Evolutionary conservation across 805 yeast species (phyloP).

Genomic region (Hermanozyma aechmeae): DNA sequence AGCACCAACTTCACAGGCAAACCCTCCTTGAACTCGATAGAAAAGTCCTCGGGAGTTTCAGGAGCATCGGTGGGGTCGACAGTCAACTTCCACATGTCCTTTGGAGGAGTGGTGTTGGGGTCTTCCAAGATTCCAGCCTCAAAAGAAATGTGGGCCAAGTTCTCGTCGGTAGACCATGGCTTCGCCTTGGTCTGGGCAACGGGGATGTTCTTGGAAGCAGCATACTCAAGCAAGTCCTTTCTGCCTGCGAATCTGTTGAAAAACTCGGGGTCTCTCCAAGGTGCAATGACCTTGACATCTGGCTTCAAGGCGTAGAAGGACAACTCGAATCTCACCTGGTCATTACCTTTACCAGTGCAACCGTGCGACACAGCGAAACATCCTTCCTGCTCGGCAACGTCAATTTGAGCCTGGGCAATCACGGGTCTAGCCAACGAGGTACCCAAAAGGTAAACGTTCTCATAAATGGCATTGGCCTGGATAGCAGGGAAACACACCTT

Average conservation of each 20-base stretch:
- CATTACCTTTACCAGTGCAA: conserved; percentile 99
- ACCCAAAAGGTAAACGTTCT: conserved; percentile 92
- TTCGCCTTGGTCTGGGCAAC: conserved; percentile 97
- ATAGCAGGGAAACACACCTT: conserved; percentile 93
- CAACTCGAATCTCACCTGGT: conserved; percentile 96
- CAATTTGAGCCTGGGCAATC: conserved; percentile 95
- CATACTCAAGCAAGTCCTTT: conserved; percentile 89
- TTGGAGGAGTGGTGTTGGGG: conserved; percentile 98
- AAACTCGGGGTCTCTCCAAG: conserved; percentile 97
- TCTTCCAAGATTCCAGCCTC: conserved; percentile 99
- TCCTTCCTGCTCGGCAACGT: conserved; percentile 94
- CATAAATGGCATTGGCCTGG: conserved; percentile 95
- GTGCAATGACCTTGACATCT: conserved; percentile 92
- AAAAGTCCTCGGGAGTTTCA: conserved; percentile 80
- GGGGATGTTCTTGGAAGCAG: conserved; percentile 84
- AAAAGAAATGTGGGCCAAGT: conserved; percentile 96
- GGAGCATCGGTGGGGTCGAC: conserved; percentile 96
- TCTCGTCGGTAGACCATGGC: conserved; percentile 99
- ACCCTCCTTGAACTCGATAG: conserved; percentile 78
- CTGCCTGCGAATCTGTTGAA: conserved; percentile 97
- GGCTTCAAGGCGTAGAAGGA: conserved; percentile 97
- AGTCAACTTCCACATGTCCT: conserved; percentile 99
- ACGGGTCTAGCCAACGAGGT: conserved; percentile 98
- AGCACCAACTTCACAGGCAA: conserved; percentile 74
- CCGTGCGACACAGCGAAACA: conserved; percentile 99